Conservation (phyloP, 805 yeast genomes). For the Starmera pachycereana region DNA sequence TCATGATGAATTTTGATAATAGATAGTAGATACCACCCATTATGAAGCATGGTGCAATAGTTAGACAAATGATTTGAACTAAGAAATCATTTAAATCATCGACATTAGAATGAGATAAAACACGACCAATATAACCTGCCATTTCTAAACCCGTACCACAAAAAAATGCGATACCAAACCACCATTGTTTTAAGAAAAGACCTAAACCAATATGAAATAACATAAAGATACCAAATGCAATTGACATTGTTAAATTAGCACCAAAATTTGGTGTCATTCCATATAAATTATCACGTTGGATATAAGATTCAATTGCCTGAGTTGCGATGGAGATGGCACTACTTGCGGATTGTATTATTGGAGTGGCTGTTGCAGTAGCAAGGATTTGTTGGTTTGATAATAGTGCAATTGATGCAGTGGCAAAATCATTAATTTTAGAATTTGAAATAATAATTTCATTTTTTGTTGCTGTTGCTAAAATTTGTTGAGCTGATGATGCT, state of each 20-base stretch:
- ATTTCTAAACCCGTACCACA: constrained; percentile 51
- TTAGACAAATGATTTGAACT: constrained; percentile 57
- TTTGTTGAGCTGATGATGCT: constrained; percentile 5
- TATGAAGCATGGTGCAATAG: constrained; percentile 73
- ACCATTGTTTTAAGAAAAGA: constrained; percentile 41
- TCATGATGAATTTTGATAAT: constrained; percentile 54
- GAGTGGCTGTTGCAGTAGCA: constrained; percentile 8
- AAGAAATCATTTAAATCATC: constrained; percentile 35
- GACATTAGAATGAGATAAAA: constrained; percentile 31
- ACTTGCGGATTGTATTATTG: constrained; percentile 6
- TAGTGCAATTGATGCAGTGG: neutral
- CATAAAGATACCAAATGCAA: constrained; percentile 41
- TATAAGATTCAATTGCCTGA: constrained; percentile 2
- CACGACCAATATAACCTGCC: constrained; percentile 58
- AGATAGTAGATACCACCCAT: constrained; percentile 78
- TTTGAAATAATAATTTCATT: constrained; percentile 3
- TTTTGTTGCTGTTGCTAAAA: constrained; percentile 13
- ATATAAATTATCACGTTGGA: constrained; percentile 14
- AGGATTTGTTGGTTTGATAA: constrained; percentile 8
- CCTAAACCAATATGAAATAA: constrained; percentile 32
- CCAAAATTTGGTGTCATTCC: constrained; percentile 40
- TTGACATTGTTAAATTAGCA: constrained; percentile 50
- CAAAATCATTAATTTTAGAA: constrained; percentile 3
- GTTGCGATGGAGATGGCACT: constrained; percentile 2
- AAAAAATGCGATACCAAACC: constrained; percentile 52